Evolutionary conservation across 2,329 filamentous ascomycete genomes (phyloP).

Genomic region (Saccharata proteae): DNA sequence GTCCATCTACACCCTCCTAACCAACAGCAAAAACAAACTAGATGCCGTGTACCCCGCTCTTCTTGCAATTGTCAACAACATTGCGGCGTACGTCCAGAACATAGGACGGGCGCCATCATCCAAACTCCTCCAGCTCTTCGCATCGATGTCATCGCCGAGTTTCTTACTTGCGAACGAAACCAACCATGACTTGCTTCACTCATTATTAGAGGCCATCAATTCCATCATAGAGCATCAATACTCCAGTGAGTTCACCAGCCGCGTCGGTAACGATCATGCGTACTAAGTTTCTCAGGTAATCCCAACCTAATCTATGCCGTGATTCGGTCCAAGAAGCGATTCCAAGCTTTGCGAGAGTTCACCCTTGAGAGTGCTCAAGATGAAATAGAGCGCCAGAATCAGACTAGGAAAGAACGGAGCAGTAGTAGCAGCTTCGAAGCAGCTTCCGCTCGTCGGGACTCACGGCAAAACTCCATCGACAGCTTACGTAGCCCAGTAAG

Average conservation of each 20-base stretch:
- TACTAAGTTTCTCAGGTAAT: conserved; percentile 62
- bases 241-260: conserved; percentile 42
- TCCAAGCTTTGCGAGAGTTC: conserved; percentile 75
- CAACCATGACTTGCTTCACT: conserved; percentile 71
- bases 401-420: conserved; percentile 50
- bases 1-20: conserved; percentile 88
- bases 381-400: conserved; percentile 72
- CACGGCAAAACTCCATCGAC: conserved; percentile 51
- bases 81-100: conserved; percentile 71
- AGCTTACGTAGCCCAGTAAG: conserved; percentile 53
- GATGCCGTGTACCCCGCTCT: conserved; percentile 87
- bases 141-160: conserved; percentile 83
- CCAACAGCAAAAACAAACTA: conserved; percentile 77
- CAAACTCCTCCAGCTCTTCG: conserved; percentile 77
- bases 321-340: conserved; percentile 65
- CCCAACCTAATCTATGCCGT: conserved; percentile 69
- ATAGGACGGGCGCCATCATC: conserved; percentile 63
- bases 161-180: conserved; percentile 87
- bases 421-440: conserved; percentile 23
- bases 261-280: conserved; percentile 4
- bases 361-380: conserved; percentile 86
- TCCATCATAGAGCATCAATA: conserved; percentile 84
- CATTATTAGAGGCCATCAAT: conserved; percentile 79
- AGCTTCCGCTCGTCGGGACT: conserved; percentile 21
- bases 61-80: conserved; percentile 85